Base-by-base conservation (phyloP, 2,329 filamentous ascomycete genomes). In the Penicillium sp. region DNA sequence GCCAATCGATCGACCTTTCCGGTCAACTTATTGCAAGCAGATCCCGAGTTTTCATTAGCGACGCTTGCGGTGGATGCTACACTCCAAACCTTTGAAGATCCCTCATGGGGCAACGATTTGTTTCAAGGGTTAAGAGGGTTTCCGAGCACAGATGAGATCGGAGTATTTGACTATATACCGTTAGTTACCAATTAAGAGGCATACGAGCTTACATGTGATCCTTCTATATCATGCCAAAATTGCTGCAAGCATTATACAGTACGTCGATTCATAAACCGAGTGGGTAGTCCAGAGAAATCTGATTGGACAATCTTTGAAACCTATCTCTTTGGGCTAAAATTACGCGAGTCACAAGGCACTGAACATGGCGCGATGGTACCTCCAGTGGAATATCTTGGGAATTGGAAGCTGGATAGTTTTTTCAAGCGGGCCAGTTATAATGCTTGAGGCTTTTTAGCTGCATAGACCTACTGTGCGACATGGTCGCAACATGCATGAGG, bases 81-180 rank as follows among this genome's bases (percentile, higher is more conserved):
- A 1, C 36, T 62, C n/a, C 63, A 65, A 18, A 59, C 65, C 10
- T 58, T 67, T 14, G 55, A 66, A 33, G 56, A 59, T 43, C 52
- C 58, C 1, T 54, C 58, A 2, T 60, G 54, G 58, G 50, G 60
- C 4, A 61, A 55, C 9, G 58, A 60, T 19, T 16, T 60, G 1
- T 67, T 67, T 22, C 59, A 63, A 18, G 64, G 62, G 1, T 39
- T 62, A 13, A 19, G 60, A 16, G 60, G 60, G 0, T 66, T 64
- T 31, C 60, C 62, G 0, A 56, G 49, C 22, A 63, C 58, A 0
- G 54, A 53, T 18, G 63, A 63, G 27, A 31, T 56, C 3, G 51
- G 37, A 33, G 19, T 31, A 35, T 51, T 55, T 27, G 39, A 58
- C 31, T 51, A 54, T 31, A 2, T 35, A 2, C 31, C 46, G 33